Evolutionary conservation across 78 protist species (phyloP).

Genomic region (Dictyostelium citrinum): DNA sequence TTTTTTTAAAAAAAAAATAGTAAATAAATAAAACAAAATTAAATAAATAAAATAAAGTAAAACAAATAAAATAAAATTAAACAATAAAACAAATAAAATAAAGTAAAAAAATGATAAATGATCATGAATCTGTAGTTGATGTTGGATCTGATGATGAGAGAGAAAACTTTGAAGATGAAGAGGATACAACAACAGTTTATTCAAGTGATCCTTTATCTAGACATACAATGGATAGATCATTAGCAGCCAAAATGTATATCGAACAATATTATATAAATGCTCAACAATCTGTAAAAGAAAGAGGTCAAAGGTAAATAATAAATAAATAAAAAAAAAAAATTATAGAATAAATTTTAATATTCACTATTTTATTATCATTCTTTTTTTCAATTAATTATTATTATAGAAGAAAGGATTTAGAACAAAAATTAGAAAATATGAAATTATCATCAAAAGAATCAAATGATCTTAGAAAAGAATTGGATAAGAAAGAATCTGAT

Average conservation of each 20-base stretch:
- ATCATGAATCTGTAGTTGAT: conserved; percentile 23
- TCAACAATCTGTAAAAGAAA: conserved; percentile 46
- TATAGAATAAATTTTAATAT: not conserved
- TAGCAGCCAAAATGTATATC: conserved; percentile 73
- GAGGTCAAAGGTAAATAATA: conserved; percentile 36
- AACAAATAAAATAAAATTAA: too few relatives aligned
- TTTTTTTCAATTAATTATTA: not conserved
- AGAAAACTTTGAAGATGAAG: conserved; percentile 7
- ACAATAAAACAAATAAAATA: too few relatives aligned
- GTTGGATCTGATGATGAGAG: conserved; percentile 31
- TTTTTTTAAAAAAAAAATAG: too few relatives aligned
- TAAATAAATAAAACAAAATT: too few relatives aligned
- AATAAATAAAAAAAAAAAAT: not conserved
- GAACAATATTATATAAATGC: conserved; percentile 64
- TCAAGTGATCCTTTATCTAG: conserved; percentile 14
- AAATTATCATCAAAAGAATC: conserved; percentile 70
- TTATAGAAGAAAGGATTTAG: conserved; percentile 63
- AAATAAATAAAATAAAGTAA: too few relatives aligned
- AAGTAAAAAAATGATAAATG: conserved; percentile 4
- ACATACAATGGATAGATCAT: conserved; percentile 65
- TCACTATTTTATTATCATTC: not conserved
- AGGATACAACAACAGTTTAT: conserved; percentile 7
- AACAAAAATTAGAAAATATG: conserved; percentile 54
- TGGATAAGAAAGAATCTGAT: conserved; percentile 77
- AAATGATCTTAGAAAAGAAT: conserved; percentile 43